Base-by-base conservation (phyloP, 2,329 filamentous ascomycete genomes). In the Penicillium vulpinum region DNA sequence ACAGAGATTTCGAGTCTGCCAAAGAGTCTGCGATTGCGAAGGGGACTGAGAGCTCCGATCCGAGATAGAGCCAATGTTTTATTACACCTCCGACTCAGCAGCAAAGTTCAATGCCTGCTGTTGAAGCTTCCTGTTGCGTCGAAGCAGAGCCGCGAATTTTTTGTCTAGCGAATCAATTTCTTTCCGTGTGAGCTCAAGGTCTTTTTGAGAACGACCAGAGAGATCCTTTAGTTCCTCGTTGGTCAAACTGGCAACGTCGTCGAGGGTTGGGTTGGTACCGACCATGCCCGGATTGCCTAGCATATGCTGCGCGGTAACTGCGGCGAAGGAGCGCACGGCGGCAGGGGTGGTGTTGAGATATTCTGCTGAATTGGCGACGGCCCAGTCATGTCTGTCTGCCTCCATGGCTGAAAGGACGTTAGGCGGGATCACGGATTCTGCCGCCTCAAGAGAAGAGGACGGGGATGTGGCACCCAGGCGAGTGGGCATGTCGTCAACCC, bases 151-250 rank as follows among this genome's bases (percentile, higher is more conserved):
- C 24, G 62, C 62, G 28, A 77, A 67, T 58, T 77, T 76, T 65
- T 79, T 80, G 59, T 80, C 77, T 35, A 77, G 67, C 5, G 68
- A 56, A 53, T 80, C 81, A 65, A 92, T 86, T 58, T 93, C 87
- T 63, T 82, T 81, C 72, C 87, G 86, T 63, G 92, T 83, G 10
- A 80, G 79, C 62, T 92, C 88, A 76, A 92, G 87, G 72, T 93
- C 88, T 51, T 86, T 83, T 28, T 78, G 75, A 5, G 76, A 76
- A 44, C 71, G 72, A 41, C 70, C 62, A 13, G 77, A 70, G 49
- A 78, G 75, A 15, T 69, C 63, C 39, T 72, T 70, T 24, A 80
- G 63, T 36, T 77, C 73, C 33, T 76, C 73, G 35, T 73, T 69
- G 16, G 76, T 74, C 70, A 80, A 73, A 6, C 69, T 75, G 26